Conservation (phyloP, 2,329 filamentous ascomycete genomes). For the Neofusicoccum cordaticola region DNA sequence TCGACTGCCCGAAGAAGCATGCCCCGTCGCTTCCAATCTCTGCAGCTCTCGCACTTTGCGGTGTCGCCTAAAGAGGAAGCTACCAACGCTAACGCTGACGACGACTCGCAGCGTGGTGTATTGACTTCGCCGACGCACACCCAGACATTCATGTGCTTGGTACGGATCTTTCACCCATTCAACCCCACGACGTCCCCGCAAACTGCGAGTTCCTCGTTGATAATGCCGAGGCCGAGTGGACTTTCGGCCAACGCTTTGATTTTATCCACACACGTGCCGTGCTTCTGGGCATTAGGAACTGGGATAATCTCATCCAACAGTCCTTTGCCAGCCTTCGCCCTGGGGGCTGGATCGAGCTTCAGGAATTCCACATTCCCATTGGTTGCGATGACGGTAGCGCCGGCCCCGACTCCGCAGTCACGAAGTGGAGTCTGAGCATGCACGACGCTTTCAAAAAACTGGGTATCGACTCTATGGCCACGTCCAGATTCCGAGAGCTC, state of each 20-base stretch:
- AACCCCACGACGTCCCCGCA: constrained; percentile 25
- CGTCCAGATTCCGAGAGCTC: constrained; percentile 34
- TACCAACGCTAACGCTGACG: background rate
- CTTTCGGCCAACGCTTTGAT: constrained; percentile 52
- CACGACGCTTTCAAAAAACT: constrained; percentile 38
- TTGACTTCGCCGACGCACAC: constrained; percentile 23
- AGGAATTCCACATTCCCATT: constrained; percentile 36
- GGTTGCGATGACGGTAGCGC: constrained; percentile 25
- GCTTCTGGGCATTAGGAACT: constrained; percentile 52
- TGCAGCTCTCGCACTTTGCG: no score
- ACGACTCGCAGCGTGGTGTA: constrained; percentile 12
- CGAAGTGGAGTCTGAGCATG: constrained; percentile 25
- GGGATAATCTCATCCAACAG: constrained; percentile 46
- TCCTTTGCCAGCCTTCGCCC: constrained; percentile 39
- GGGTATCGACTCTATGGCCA: constrained; percentile 43
- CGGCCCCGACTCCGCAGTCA: constrained; percentile 19
- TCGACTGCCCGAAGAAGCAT: no score
- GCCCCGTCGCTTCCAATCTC: no score
- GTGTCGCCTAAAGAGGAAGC: no score
- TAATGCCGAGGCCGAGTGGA: constrained; percentile 49
- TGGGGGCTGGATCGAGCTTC: constrained; percentile 50
- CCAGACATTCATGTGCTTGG: constrained; percentile 23
- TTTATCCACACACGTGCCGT: constrained; percentile 54
- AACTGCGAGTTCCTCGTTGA: constrained; percentile 30
- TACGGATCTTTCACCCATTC: constrained; percentile 32